Conservation (phyloP, 495 filamentous ascomycete species). For the Penicillium parvum region DNA sequence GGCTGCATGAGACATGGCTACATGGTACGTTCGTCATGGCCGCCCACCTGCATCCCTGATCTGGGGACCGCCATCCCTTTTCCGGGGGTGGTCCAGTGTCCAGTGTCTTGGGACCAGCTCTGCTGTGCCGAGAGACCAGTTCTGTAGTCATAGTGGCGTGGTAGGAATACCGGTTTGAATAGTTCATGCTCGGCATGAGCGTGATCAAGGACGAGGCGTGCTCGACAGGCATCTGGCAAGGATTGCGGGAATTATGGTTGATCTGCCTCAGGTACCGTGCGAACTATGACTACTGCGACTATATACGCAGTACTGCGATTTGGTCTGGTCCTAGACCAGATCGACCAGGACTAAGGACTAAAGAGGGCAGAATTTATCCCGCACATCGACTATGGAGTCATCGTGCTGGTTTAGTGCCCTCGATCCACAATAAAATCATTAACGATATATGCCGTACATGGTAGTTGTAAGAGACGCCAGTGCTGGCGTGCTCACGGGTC, state of each 20-base stretch:
- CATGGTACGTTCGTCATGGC: constrained; percentile 5
- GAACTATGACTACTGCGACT: constrained; percentile 10
- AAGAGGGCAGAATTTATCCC: constrained; percentile 20
- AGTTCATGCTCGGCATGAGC: too few species aligned
- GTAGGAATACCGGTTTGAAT: too few species aligned
- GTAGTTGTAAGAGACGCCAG: too few species aligned
- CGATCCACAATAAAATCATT: too few species aligned
- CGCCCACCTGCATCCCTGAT: not conserved
- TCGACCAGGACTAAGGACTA: constrained; percentile 6
- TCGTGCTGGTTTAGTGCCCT: constrained; percentile 16
- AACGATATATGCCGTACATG: too few species aligned
- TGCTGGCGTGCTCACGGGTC: constrained; percentile 11
- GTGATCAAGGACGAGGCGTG: too few species aligned
- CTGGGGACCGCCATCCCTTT: constrained; percentile 7
- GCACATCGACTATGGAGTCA: constrained; percentile 23
- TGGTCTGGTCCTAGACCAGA: constrained; percentile 18
- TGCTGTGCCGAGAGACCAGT: not conserved
- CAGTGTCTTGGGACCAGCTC: not conserved
- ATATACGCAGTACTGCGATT: too few species aligned
- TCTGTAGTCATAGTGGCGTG: not conserved
- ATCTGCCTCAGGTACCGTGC: constrained; percentile 20
- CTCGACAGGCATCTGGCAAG: not conserved
- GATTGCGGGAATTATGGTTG: constrained; percentile 17
- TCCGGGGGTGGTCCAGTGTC: constrained; percentile 1
- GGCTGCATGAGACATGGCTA: too few species aligned